Evolutionary conservation across 345 rosid genomes (phyloP).

Genomic region (Barbarea vulgaris): DNA sequence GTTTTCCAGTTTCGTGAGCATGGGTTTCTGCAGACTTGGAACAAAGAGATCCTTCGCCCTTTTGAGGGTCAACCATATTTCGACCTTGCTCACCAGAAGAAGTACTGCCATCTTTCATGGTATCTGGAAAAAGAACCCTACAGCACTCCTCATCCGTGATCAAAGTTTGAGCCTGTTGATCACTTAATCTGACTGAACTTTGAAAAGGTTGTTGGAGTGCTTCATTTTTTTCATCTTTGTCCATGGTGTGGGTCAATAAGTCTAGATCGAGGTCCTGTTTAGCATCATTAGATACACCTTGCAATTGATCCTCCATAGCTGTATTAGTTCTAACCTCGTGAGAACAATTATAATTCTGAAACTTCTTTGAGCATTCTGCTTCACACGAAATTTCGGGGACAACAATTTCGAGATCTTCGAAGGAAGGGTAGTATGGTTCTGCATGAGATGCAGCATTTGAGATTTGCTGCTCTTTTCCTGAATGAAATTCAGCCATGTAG

Average conservation of each 20-base stretch:
- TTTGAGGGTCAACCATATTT: conserved; percentile 45
- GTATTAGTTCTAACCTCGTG: conserved; percentile 46
- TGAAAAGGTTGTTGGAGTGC: conserved; percentile 48
- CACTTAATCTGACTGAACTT: conserved; percentile 47
- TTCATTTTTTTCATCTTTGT: conserved; percentile 50
- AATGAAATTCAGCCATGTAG: conserved; percentile 51
- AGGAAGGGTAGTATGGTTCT: conserved; percentile 56
- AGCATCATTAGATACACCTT: conserved; percentile 49
- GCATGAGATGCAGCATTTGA: conserved; percentile 62
- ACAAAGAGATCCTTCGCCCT: conserved; percentile 43
- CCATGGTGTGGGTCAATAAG: conserved; percentile 48
- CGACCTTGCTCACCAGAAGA: conserved; percentile 48
- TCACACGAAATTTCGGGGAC: conserved; percentile 65
- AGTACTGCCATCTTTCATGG: conserved; percentile 45
- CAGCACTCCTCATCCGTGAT: conserved; percentile 91
- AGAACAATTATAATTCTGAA: conserved; percentile 47
- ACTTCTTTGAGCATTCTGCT: conserved; percentile 54
- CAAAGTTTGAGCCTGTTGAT: conserved; percentile 58
- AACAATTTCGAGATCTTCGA: conserved; percentile 53
- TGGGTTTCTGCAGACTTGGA: conserved; percentile 46
- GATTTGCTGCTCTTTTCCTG: conserved; percentile 54
- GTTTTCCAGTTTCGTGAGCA: conserved; percentile 46
- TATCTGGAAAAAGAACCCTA: conserved; percentile 71
- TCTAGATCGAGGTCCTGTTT: conserved; percentile 53
- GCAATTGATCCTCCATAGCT: conserved; percentile 51